Conservation (phyloP, 768 basidiomycete species). For the Mycena indigotica region DNA sequence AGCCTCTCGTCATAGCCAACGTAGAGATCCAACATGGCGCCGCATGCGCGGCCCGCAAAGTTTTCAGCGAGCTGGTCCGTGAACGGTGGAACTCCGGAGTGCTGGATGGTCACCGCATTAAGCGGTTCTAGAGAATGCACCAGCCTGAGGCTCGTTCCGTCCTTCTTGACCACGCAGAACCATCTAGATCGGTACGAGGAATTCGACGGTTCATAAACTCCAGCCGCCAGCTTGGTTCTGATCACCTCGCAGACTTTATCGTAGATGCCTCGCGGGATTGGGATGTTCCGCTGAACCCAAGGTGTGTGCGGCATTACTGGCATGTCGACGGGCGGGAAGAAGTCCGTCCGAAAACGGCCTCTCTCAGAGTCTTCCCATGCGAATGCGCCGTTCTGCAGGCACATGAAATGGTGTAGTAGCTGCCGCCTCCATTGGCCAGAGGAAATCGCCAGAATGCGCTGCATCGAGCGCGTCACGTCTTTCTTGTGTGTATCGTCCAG, state of each 20-base stretch:
- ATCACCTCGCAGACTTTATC: neutral
- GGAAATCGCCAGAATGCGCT: conserved; percentile 8
- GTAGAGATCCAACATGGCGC: conserved; percentile 25
- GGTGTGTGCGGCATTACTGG: conserved; percentile 24
- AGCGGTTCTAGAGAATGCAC: conserved; percentile 32
- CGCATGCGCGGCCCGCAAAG: conserved; percentile 21
- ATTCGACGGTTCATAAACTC: conserved; percentile 1
- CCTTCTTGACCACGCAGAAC: conserved; percentile 5
- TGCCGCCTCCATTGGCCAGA: conserved; percentile 18
- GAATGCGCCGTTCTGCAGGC: conserved; percentile 15
- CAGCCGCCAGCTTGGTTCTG: neutral
- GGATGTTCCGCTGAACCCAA: conserved; percentile 18
- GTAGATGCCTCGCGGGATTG: conserved; percentile 1
- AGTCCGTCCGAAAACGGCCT: conserved; percentile 22
- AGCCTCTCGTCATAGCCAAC: conserved; percentile 30
- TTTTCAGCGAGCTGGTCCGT: conserved; percentile 12
- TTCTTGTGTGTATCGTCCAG: conserved; percentile 7
- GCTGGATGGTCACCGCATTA: conserved; percentile 26
- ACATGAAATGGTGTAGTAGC: conserved; percentile 12
- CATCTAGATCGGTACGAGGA: neutral
- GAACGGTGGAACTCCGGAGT: conserved; percentile 25
- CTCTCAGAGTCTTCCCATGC: conserved; percentile 22
- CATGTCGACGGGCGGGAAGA: conserved; percentile 23
- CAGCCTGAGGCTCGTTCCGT: conserved; percentile 16
- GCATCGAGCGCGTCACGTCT: conserved; percentile 3